These are phyloP conservation scores for Colletotrichum nymphaeae DNA, from an alignment of 2,329 filamentous ascomycete species.

Conservation along the genomic window DNA sequence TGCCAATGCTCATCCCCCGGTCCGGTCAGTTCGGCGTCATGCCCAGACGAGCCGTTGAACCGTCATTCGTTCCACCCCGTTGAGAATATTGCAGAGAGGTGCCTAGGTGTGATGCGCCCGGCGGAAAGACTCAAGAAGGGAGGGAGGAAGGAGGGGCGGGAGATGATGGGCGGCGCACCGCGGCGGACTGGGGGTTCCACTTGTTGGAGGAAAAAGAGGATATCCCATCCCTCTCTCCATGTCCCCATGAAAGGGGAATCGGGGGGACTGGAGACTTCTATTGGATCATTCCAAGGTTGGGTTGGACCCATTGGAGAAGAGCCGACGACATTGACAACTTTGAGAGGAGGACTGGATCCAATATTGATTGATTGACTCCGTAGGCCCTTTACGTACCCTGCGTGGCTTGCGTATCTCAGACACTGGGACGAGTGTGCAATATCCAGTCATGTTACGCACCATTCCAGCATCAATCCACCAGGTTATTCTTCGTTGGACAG, in stretches of 20 bases:
- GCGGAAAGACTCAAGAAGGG: slow-evolving; percentile 7
- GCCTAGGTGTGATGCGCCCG: not conserved
- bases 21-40: not conserved
- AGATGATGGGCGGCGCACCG: slow-evolving; percentile 14
- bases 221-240: not conserved
- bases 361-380: slow-evolving; percentile 3
- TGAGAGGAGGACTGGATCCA: slow-evolving; percentile 3
- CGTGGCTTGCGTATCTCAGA: not conserved
- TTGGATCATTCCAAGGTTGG: not conserved
- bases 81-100: slow-evolving; percentile 15
- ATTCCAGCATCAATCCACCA: not conserved
- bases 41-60: not conserved
- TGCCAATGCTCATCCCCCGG: not conserved
- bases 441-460: not conserved
- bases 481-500: not conserved
- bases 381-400: slow-evolving; percentile 9
- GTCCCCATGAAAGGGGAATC: not conserved
- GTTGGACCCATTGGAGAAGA: not conserved
- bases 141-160: not conserved
- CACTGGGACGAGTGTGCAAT: not conserved
- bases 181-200: slow-evolving; percentile 11
- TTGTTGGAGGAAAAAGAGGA: not conserved
- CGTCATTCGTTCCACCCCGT: not conserved
- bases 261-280: not conserved
- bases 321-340: not conserved